phyloP scores from a whole-genome alignment of 163 green algal genomes.

The Chlorella variabilis region DNA sequence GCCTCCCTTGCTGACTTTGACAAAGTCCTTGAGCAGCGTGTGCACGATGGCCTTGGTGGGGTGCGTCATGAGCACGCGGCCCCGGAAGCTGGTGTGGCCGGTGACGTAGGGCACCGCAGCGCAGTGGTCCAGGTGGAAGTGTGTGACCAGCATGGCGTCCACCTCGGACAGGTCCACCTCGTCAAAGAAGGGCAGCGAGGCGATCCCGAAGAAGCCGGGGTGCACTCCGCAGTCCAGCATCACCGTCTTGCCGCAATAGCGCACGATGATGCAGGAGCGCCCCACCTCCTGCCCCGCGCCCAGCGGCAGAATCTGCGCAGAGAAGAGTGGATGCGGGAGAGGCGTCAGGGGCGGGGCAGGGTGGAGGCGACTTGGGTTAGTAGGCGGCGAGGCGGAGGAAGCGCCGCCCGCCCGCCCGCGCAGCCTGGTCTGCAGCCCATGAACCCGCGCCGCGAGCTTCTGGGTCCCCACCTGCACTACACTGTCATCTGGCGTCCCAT shows the following conservation, averaged over 20 bases:
- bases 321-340: background rate
- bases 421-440: too few relatives aligned
- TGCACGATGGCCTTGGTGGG: conserved; percentile 97
- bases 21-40: conserved; percentile 95
- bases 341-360: too few relatives aligned
- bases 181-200: conserved; percentile 94
- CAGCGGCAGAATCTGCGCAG: conserved; percentile 65
- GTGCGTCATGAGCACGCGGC: conserved; percentile 98
- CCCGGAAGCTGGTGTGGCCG: conserved; percentile 90
- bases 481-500: background rate
- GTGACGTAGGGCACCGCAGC: conserved; percentile 96
- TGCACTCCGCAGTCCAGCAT: conserved; percentile 99
- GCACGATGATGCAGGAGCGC: conserved; percentile 90
- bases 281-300: conserved; percentile 96
- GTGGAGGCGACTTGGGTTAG: too few relatives aligned
- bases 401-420: too few relatives aligned
- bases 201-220: conserved; percentile 85
- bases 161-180: conserved; percentile 88
- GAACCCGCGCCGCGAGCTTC: too few relatives aligned
- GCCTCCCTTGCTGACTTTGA: conserved; percentile 66
- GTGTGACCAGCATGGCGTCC: conserved; percentile 96
- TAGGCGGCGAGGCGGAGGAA: too few relatives aligned
- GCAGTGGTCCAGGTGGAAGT: conserved; percentile 99
- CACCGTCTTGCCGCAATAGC: conserved; percentile 89
- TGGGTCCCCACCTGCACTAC: conserved; percentile 1